These are phyloP conservation scores for Halophytophthora batemanensis DNA, from an alignment of 352 stramenopile genomes.

Conservation along the genomic window DNA sequence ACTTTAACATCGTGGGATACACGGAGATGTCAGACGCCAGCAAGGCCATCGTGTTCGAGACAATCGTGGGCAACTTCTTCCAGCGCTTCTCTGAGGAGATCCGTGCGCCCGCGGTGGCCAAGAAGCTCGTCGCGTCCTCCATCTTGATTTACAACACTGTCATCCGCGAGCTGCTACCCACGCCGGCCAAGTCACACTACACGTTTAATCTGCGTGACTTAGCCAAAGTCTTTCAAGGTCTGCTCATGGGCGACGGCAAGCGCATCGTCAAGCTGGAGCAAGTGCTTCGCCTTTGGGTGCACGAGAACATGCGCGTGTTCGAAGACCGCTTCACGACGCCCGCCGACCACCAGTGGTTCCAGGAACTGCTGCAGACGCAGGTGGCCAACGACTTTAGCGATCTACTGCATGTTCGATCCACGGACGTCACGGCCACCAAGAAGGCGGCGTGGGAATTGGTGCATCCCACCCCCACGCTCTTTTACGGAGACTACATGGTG, in stretches of 20 bases:
- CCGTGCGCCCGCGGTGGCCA: conserved; percentile 43
- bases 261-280: conserved; percentile 69
- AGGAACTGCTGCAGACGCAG: conserved; percentile 62
- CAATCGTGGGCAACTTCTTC: conserved; percentile 76
- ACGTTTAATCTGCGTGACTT: conserved; percentile 89
- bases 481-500: conserved; percentile 94
- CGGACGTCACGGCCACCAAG: conserved; percentile 20
- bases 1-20: conserved; percentile 87
- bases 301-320: conserved; percentile 87
- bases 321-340: conserved; percentile 82
- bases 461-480: conserved; percentile 49
- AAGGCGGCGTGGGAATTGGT: conserved; percentile 60
- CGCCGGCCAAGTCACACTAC: conserved; percentile 83
- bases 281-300: conserved; percentile 72
- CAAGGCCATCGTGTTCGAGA: conserved; percentile 81
- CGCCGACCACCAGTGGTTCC: conserved; percentile 78
- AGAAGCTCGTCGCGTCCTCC: conserved; percentile 63
- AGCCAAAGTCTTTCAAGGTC: conserved; percentile 83
- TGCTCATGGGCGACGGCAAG: conserved; percentile 81
- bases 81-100: conserved; percentile 69
- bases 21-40: conserved; percentile 83
- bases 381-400: conserved; percentile 54
- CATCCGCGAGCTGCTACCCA: conserved; percentile 74
- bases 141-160: conserved; percentile 87
- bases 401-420: conserved; percentile 23